A percentile compares a stretch with the other conserved stretches of the same genome.
phyloP scores from a whole-genome alignment of 192 early-diverging fungal genomes.

The Umbelopsis sp. region DNA sequence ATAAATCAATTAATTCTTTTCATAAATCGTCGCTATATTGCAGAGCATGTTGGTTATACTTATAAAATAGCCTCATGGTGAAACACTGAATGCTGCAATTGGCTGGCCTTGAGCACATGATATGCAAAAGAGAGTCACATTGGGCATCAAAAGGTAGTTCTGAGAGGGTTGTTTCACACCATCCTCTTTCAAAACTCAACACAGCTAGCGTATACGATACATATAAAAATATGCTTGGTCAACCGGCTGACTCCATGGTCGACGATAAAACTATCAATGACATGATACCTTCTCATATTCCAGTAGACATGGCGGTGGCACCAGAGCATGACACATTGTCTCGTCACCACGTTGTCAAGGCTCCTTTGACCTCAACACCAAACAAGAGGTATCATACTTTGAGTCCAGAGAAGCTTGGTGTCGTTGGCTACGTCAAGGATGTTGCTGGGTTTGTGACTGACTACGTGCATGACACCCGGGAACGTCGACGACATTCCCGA shows the following conservation, averaged over 20 bases:
- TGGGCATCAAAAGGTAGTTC: not conserved
- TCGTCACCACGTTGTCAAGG: constrained; percentile 21
- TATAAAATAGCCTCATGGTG: not conserved
- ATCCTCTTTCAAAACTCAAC: not conserved
- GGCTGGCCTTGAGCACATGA: not conserved
- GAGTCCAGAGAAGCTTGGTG: constrained; percentile 43
- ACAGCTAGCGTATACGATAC: not conserved
- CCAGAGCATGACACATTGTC: constrained; percentile 25
- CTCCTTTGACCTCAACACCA: not conserved
- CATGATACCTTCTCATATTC: constrained; percentile 25
- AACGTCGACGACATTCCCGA: not conserved
- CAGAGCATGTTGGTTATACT: too few relatives aligned
- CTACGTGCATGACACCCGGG: constrained; percentile 25
- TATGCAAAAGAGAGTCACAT: not conserved
- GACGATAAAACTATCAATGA: constrained; percentile 5
- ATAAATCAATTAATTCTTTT: not conserved
- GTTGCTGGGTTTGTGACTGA: constrained; percentile 44
- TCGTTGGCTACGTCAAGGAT: constrained; percentile 44
- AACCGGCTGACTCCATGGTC: constrained; percentile 10
- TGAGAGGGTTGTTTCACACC: too few relatives aligned
- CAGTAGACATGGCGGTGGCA: constrained; percentile 25
- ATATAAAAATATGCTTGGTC: constrained; percentile 4
- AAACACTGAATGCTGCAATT: not conserved
- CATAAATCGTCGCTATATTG: too few relatives aligned
- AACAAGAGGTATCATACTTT: constrained; percentile 27